Evolutionary conservation across 2,329 filamentous ascomycete genomes (phyloP).

Genomic region (Nothophaeocryptopus gaeumannii): DNA sequence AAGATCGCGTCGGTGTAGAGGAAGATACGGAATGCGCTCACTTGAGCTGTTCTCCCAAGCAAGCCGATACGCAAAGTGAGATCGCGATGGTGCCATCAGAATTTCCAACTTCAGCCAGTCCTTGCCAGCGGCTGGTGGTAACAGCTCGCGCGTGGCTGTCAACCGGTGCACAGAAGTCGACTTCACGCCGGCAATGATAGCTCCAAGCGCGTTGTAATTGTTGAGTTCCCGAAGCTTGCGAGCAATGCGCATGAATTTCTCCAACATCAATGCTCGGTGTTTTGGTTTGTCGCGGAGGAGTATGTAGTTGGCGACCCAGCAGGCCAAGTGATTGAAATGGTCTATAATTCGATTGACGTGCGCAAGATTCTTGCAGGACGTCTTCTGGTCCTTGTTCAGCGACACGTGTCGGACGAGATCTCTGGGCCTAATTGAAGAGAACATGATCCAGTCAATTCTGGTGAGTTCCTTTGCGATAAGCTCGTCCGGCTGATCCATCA

Average conservation of each 20-base stretch:
- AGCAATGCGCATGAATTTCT: conserved; percentile 93
- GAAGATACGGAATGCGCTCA: conserved; percentile 89
- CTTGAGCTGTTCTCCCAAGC: conserved; percentile 94
- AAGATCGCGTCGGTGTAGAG: conserved; percentile 82
- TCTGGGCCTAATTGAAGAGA: conserved; percentile 86
- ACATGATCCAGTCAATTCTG: conserved; percentile 97
- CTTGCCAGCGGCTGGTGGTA: conserved; percentile 70
- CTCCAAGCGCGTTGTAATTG: conserved; percentile 96
- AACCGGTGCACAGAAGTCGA: conserved; percentile 82
- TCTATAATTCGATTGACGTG: conserved; percentile 94
- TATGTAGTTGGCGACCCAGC: conserved; percentile 53
- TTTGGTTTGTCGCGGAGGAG: conserved; percentile 93
- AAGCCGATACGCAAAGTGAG: conserved; percentile 90
- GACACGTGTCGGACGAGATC: conserved; percentile 91
- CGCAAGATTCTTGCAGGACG: conserved; percentile 61
- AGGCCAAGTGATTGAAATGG: conserved; percentile 65
- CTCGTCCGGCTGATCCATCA: conserved; percentile 83
- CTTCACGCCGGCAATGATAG: conserved; percentile 88
- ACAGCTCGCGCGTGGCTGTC: conserved; percentile 71
- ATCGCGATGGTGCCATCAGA: conserved; percentile 89
- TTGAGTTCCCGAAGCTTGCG: conserved; percentile 81
- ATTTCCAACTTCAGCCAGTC: conserved; percentile 85
- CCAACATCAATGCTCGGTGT: conserved; percentile 83
- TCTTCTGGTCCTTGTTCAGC: conserved; percentile 58
- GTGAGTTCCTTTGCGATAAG: conserved; percentile 88